These are phyloP conservation scores for Isatis tinctoria DNA, from an alignment of 345 rosid genomes.

Conservation along the genomic window DNA sequence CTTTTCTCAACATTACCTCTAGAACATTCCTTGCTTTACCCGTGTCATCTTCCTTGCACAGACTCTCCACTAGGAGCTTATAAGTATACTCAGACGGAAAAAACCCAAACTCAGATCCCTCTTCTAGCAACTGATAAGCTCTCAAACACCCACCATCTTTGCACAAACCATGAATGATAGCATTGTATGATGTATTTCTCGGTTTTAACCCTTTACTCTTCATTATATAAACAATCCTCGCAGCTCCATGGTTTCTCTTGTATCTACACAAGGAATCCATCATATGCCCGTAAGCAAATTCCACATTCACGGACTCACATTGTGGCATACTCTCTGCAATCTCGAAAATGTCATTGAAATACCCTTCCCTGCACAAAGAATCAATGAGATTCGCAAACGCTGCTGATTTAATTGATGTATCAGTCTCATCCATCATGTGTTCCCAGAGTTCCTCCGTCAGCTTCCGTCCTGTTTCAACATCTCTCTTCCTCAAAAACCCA, in stretches of 20 bases:
- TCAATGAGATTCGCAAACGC: slow-evolving; percentile 68
- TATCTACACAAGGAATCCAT: slow-evolving; percentile 64
- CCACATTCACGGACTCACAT: slow-evolving; percentile 44
- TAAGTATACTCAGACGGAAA: slow-evolving; percentile 71
- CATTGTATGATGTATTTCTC: slow-evolving; percentile 58
- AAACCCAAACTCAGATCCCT: slow-evolving; percentile 60
- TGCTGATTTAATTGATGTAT: slow-evolving; percentile 40
- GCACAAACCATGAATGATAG: slow-evolving; percentile 74
- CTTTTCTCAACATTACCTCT: slow-evolving; percentile 52
- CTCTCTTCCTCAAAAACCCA: slow-evolving; percentile 54
- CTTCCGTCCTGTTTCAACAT: slow-evolving; percentile 37
- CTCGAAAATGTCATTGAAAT: slow-evolving; percentile 49
- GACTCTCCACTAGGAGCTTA: slow-evolving; percentile 62
- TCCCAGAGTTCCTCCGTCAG: slow-evolving; percentile 61
- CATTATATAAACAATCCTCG: slow-evolving; percentile 76
- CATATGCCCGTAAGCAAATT: slow-evolving; percentile 63
- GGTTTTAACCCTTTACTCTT: slow-evolving; percentile 54
- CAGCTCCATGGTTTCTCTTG: slow-evolving; percentile 70
- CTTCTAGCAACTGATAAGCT: slow-evolving; percentile 76
- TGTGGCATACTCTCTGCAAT: slow-evolving; percentile 74
- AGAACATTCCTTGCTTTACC: slow-evolving; percentile 56
- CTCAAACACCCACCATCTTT: slow-evolving; percentile 69
- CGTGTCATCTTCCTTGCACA: slow-evolving; percentile 55
- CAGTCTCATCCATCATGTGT: slow-evolving; percentile 46
- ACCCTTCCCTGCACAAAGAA: slow-evolving; percentile 68